Evolutionary conservation across 2,329 filamentous ascomycete genomes (phyloP), one percentile per base, ranked within the genome.

Genomic region (Paraphoma chrysanthemicola): DNA sequence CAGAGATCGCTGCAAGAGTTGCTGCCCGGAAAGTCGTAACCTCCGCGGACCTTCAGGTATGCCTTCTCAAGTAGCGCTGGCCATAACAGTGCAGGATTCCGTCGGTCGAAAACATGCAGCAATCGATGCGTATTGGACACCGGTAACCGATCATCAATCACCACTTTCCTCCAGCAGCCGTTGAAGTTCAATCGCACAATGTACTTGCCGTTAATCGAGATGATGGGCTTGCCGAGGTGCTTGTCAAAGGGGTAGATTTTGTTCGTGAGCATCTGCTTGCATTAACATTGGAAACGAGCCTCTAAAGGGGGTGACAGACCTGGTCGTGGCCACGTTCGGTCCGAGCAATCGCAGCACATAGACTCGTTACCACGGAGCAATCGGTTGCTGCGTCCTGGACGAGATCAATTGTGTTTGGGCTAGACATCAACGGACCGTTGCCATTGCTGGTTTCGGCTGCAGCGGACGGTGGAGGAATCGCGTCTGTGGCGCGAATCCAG

Each of bases 21-120:
- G 70, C 95, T 98, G 7, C 95, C 95, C 0, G 95, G 94, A 64
- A 99, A 99, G 71, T 99, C 93, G 74, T 99, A 99, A 33, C 95
- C 95, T 29, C 95, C 95, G 53, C 94, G 87, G 10, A 98, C 87
- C 79, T 98, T 99, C 1, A 99, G 81, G 67, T 99, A 99, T 0
- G 95, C 95, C 73, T 99, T 99, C 74, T 99, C 95, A 14, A 98
- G 81, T 4, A 99, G 82, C 2, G 94, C 93, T 6, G 95, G 95
- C 93, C 94, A 98, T 12, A 98, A 79, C 12, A 96, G 81, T n/a
- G 80, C 82, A 4, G 91, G 90, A 62, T 97, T 93, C 42, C 88
- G 88, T 36, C 92, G 86, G 68, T 98, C 94, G 44, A 96, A 85
- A 9, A 98, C 93, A 74, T 96, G 93, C 3, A 99, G 85, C 6